phyloP scores from a whole-genome alignment of 768 basidiomycete genomes.

The Suillus sp. region DNA sequence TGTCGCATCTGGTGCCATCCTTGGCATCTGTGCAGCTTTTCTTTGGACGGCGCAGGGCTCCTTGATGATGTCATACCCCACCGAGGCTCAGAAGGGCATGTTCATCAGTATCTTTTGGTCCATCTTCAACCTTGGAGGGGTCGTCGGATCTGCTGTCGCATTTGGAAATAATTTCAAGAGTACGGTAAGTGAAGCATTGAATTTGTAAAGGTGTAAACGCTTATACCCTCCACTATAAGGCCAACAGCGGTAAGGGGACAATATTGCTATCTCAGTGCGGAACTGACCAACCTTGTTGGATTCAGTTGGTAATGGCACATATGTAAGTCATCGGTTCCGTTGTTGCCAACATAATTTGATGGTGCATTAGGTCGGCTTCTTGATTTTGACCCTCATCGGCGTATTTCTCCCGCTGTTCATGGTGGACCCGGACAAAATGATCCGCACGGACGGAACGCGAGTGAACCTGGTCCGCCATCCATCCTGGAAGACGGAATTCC shows the following conservation, averaged over 20 bases:
- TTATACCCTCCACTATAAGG: constrained; percentile 17
- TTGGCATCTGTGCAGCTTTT: constrained; percentile 52
- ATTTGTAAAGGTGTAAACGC: background rate
- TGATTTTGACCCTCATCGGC: constrained; percentile 71
- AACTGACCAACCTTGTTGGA: constrained; percentile 4
- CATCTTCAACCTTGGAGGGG: constrained; percentile 80
- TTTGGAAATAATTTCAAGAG: constrained; percentile 72
- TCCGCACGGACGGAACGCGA: constrained; percentile 73
- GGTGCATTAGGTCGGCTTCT: constrained; percentile 65
- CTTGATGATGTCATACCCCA: constrained; percentile 59
- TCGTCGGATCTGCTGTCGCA: constrained; percentile 76
- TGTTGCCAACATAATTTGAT: constrained; percentile 6
- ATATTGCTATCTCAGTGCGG: background rate
- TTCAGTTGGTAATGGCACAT: constrained; percentile 73
- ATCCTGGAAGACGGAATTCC: constrained; percentile 75
- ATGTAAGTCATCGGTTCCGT: constrained; percentile 46
- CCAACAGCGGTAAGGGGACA: constrained; percentile 29
- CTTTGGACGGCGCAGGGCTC: constrained; percentile 56
- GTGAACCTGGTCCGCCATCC: constrained; percentile 62
- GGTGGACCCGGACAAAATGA: constrained; percentile 71
- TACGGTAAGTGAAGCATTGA: constrained; percentile 40
- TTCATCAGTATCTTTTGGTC: constrained; percentile 58
- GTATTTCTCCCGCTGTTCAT: constrained; percentile 65
- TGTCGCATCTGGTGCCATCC: constrained; percentile 49
- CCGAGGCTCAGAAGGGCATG: constrained; percentile 57